Evolutionary conservation across 768 basidiomycete species (phyloP), one percentile per base, ranked within the genome.

Genomic region (Hemileccinum rubropunctum): DNA sequence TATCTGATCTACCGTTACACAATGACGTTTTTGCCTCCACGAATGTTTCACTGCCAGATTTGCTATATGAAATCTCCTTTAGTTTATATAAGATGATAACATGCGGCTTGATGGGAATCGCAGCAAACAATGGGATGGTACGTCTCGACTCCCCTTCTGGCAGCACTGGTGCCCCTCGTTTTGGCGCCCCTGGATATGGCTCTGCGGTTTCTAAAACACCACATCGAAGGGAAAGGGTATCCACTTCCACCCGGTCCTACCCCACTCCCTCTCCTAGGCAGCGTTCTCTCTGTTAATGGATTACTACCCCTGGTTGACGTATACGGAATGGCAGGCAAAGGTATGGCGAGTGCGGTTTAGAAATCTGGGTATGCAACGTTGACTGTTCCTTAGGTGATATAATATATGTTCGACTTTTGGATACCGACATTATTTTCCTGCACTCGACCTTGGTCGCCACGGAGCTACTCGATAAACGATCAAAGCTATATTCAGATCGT

Each of bases 401-500:
- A 10, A 71, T 81, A 28, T 75, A 75, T 13, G 73, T 77, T 49
- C 67, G 69, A n/a, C 61, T 76, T 20, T 74, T 76, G 57, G 77
- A 74, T 49, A 66, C 69, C n/a, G 64, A 62, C 15, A 62, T 72
- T 30, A 59, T 81, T 18, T 55, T 81, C 42, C 52, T 81, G 32
- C 80, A 76, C 58, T 67, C 69, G 20, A 60, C 61, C 23, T 70
- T 71, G 50, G 70, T 66, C 14, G 74, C 69, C 1, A 54, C 62
- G 14, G 77, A 78, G 40, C 67, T 82, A 12, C 63, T 82, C 36
- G 76, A 78, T 39, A 63, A 66, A 38, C 71, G 75, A 6, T 73
- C 76, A 8, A 56, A 57, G 12, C 71, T 75, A 27, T 79, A 78
- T 53, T 78, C 78, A 14, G 77, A 76, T 59, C 73, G 80, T 7